A percentile compares a stretch with the other conserved stretches of the same genome.
These are phyloP conservation scores for Adansonia madagascariensis DNA, from an alignment of 441 rosid species.

Conservation along the genomic window DNA sequence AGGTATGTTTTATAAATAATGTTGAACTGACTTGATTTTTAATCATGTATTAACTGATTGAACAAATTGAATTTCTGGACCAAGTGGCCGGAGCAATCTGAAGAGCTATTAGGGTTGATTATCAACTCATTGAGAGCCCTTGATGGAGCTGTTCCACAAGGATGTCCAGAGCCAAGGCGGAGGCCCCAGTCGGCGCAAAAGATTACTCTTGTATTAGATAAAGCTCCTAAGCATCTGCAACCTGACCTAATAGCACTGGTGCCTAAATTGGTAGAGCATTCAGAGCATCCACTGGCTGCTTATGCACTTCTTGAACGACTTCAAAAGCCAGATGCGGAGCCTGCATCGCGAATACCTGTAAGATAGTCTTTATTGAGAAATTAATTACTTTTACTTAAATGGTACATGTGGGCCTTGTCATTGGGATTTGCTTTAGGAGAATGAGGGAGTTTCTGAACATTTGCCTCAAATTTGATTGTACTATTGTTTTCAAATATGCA, in stretches of 20 bases:
- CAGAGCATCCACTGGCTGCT: slow-evolving; percentile 95
- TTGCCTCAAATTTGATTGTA: slow-evolving; percentile 24
- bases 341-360: slow-evolving; percentile 81
- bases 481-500: neutral
- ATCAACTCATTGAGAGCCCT: slow-evolving; percentile 94
- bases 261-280: slow-evolving; percentile 95
- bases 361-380: slow-evolving; percentile 39
- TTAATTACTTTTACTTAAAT: slow-evolving; percentile 19
- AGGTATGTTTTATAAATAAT: slow-evolving; percentile 52
- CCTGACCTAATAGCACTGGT: slow-evolving; percentile 84
- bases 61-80: slow-evolving; percentile 56
- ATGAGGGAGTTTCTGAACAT: slow-evolving; percentile 24
- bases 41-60: slow-evolving; percentile 32
- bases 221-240: slow-evolving; percentile 93
- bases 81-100: slow-evolving; percentile 98
- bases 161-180: slow-evolving; percentile 93
- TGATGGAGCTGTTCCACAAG: slow-evolving; percentile 92
- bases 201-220: slow-evolving; percentile 89
- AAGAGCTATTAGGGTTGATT: slow-evolving; percentile 94
- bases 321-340: slow-evolving; percentile 86
- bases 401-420: slow-evolving; percentile 2
- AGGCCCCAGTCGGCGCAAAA: slow-evolving; percentile 94
- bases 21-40: slow-evolving; percentile 22
- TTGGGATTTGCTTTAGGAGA: slow-evolving; percentile 5
- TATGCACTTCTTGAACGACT: slow-evolving; percentile 85